A percentile compares a stretch with the other conserved stretches of the same genome.
These are phyloP conservation scores for Monosporascus sp. DNA, from an alignment of 2,329 filamentous ascomycete genomes.

Conservation along the genomic window DNA sequence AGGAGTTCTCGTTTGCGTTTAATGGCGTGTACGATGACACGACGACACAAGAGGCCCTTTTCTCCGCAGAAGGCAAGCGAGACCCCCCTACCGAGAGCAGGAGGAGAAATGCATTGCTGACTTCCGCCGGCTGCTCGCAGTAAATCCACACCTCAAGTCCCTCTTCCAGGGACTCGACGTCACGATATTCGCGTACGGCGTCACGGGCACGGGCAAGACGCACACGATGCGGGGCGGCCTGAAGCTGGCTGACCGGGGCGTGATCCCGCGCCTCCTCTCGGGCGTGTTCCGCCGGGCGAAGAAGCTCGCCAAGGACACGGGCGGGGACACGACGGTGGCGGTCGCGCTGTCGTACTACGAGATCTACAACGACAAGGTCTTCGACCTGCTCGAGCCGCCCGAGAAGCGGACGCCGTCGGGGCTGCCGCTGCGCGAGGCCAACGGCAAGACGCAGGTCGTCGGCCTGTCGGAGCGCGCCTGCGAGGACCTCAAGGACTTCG, in stretches of 20 bases:
- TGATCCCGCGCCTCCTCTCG: slow-evolving; percentile 81
- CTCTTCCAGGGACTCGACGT: slow-evolving; percentile 86
- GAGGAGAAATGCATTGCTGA: slow-evolving; percentile 8
- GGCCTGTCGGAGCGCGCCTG: slow-evolving; percentile 81
- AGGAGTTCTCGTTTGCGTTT: slow-evolving; percentile 93
- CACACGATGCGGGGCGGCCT: slow-evolving; percentile 94
- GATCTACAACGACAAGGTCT: slow-evolving; percentile 96
- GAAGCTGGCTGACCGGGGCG: slow-evolving; percentile 77
- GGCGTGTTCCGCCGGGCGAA: slow-evolving; percentile 79
- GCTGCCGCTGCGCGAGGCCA: slow-evolving; percentile 75
- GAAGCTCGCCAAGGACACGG: slow-evolving; percentile 77
- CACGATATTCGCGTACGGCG: slow-evolving; percentile 88
- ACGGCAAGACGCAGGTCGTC: slow-evolving; percentile 81
- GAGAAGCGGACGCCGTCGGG: slow-evolving; percentile 82
- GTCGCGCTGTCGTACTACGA: slow-evolving; percentile 89
- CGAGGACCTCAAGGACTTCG: slow-evolving; percentile 82
- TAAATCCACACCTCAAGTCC: slow-evolving; percentile 84
- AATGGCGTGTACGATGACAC: slow-evolving; percentile 83
- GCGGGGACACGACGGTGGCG: slow-evolving; percentile 63
- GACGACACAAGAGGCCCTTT: slow-evolving; percentile 80
- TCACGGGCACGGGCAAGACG: slow-evolving; percentile 90
- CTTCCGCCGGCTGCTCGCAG: slow-evolving; percentile 39
- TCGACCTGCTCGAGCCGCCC: slow-evolving; percentile 79
- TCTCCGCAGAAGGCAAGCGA: slow-evolving; percentile 73
- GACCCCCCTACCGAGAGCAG: too few relatives aligned